These are phyloP conservation scores for Monosporascus sp. DNA, from an alignment of 2,329 filamentous ascomycete species.

Conservation along the genomic window DNA sequence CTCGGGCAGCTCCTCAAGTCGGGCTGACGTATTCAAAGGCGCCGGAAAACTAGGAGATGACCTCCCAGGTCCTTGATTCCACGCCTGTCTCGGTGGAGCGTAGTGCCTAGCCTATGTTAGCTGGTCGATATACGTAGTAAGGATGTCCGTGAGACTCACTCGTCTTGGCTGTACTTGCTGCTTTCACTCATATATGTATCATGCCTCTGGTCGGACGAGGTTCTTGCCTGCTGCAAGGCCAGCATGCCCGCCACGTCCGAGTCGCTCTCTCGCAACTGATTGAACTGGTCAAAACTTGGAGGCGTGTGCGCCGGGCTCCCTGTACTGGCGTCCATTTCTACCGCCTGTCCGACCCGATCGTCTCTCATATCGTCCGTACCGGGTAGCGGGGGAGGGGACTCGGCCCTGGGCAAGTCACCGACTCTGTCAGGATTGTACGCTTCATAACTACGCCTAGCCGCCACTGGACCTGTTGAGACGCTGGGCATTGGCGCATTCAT, in stretches of 20 bases:
- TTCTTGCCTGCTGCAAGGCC: conserved; percentile 55
- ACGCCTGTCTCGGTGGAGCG: conserved; percentile 49
- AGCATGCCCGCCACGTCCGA: conserved; percentile 70
- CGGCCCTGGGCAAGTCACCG: conserved; percentile 50
- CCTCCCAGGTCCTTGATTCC: conserved; percentile 43
- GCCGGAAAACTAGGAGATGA: conserved; percentile 42
- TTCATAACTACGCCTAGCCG: conserved; percentile 30
- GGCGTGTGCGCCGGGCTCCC: conserved; percentile 42
- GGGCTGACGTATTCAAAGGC: conserved; percentile 32
- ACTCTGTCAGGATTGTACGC: conserved; percentile 38
- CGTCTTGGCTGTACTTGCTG: conserved; percentile 67
- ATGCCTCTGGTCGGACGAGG: conserved; percentile 31
- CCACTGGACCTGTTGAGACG: conserved; percentile 25
- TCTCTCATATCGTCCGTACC: conserved; percentile 31
- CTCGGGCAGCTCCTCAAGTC: conserved; percentile 30
- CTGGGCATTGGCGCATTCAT: conserved; percentile 32
- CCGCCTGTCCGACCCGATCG: conserved; percentile 54
- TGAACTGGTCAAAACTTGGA: conserved; percentile 39
- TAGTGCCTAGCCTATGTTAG: conserved; percentile 39
- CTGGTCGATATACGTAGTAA: neutral
- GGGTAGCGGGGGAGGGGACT: conserved; percentile 58
- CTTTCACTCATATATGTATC: conserved; percentile 56
- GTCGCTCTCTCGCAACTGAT: conserved; percentile 56
- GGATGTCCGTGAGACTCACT: conserved; percentile 52
- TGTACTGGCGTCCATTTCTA: conserved; percentile 76